A percentile compares a stretch with the other conserved stretches of the same genome.
Evolutionary conservation across 345 rosid species (phyloP).

Genomic region (Trapa incisa): DNA sequence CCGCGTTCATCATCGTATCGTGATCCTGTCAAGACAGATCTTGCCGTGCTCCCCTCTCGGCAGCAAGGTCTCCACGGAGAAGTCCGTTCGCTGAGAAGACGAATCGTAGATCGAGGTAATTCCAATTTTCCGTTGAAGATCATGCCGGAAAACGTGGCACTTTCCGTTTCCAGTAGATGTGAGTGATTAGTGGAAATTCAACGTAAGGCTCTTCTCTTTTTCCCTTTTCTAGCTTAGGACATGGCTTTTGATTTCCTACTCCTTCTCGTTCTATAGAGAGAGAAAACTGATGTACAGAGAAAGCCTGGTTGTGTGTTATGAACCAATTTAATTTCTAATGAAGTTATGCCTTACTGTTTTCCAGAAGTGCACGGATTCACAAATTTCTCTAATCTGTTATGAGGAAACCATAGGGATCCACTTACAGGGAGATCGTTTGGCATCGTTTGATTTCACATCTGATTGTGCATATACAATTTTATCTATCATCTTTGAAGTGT

Average conservation of each 20-base stretch:
- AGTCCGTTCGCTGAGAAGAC: slow-evolving; percentile 1
- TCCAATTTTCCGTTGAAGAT: not conserved
- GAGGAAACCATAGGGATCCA: too few relatives aligned
- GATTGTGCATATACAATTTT: too few relatives aligned
- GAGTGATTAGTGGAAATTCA: too few relatives aligned
- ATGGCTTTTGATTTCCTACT: too few relatives aligned
- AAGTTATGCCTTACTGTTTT: not conserved
- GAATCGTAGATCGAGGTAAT: not conserved
- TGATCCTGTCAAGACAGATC: slow-evolving; percentile 33
- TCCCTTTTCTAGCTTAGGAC: too few relatives aligned
- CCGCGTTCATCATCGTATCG: slow-evolving; percentile 5
- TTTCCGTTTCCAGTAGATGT: too few relatives aligned
- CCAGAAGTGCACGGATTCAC: not conserved
- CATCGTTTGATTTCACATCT: too few relatives aligned
- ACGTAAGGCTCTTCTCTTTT: too few relatives aligned
- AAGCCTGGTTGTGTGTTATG: not conserved
- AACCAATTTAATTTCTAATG: not conserved
- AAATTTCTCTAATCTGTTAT: too few relatives aligned
- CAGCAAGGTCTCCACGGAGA: slow-evolving; percentile 25
- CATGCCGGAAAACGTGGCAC: too few relatives aligned
- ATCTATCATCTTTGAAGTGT: too few relatives aligned
- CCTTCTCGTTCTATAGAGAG: not conserved
- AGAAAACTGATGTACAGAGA: slow-evolving; percentile 1
- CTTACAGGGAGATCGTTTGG: too few relatives aligned
- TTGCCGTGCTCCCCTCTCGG: slow-evolving; percentile 78